Percentiles rank a stretch among this genome's conserved stretches.
Evolutionary conservation across 208 protist species (phyloP).

Genomic region (Acanthamoeba sp.): DNA sequence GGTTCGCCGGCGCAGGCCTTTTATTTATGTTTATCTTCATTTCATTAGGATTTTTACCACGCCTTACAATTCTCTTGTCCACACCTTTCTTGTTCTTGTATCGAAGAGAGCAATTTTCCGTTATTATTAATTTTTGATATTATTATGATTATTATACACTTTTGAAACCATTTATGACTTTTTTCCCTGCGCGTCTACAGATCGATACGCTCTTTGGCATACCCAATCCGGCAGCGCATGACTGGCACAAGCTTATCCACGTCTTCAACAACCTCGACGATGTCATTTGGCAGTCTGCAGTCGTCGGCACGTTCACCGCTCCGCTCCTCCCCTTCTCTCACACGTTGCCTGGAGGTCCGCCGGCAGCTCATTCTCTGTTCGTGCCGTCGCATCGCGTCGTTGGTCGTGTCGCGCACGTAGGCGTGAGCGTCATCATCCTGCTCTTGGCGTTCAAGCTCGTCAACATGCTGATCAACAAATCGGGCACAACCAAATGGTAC

Average conservation of each 20-base stretch:
- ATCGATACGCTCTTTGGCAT: constrained; percentile 45
- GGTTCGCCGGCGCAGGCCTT: neutral
- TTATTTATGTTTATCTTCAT: neutral
- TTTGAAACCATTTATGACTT: neutral
- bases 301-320: constrained; percentile 10
- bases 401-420: neutral
- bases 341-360: neutral
- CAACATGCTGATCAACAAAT: constrained; percentile 47
- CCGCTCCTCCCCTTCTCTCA: neutral
- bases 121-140: too few relatives aligned
- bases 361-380: too few relatives aligned
- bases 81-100: too few relatives aligned
- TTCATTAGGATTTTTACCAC: too few relatives aligned
- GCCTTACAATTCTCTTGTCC: too few relatives aligned
- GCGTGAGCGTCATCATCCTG: neutral
- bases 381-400: neutral
- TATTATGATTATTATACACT: too few relatives aligned
- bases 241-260: constrained; percentile 64
- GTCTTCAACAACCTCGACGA: constrained; percentile 37
- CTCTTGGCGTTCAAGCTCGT: constrained; percentile 35
- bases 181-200: neutral
- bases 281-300: constrained; percentile 30
- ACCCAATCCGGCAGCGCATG: constrained; percentile 52
- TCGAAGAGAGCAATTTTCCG: too few relatives aligned
- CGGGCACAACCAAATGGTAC: neutral